Base-by-base conservation (phyloP, 192 early-diverging fungal genomes). In the Linnemannia zychae region DNA sequence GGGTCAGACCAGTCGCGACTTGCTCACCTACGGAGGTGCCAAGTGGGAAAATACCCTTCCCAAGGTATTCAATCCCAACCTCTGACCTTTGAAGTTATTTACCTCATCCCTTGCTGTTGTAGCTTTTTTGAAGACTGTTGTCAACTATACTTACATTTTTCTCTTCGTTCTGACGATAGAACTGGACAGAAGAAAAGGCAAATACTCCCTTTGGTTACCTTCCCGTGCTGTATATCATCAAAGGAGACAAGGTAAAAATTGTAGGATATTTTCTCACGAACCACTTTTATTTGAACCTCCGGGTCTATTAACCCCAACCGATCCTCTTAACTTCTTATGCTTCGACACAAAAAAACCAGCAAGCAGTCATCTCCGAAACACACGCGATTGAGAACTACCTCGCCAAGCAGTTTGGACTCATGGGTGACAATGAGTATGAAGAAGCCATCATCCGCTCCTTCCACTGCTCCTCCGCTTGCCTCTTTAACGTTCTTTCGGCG, bases 381-480 rank as follows among this genome's bases (percentile, higher is more conserved):
- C 12, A 36, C 33, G 71, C 47, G 4, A 31, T 80, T 38, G 78
- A 80, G 13, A 36, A 22, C 36, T 80, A 80, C 60, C 37, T 80
- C 20, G 78, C 78, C 40, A 63, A 74, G 33, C 71, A 80, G 11
- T 80, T 80, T 53, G 78, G 78, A 16, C 46, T 80, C 34, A 38
- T 80, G 66, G 78, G 72, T 49, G 60, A 73, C 18, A 80, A 80
- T 37, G 38, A 53, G 24, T 80, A 80, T 34, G 78, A 80, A 36
- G 78, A 80, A 63, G n/a, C 20, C 6, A 12, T 67, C 18, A 80
- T 80, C 49, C 46, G 38, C 28, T 28, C 72, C 15, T 80, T 80
- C 65, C 57, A 80, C 15, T 72, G 63, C 37, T 73, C 71, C 3
- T 17, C 65, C n/a, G 16, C 38, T 6, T 53, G 34, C 0, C 40